phyloP scores from a whole-genome alignment of 2,329 filamentous ascomycete species.

The Pseudogymnoascus sp. region DNA sequence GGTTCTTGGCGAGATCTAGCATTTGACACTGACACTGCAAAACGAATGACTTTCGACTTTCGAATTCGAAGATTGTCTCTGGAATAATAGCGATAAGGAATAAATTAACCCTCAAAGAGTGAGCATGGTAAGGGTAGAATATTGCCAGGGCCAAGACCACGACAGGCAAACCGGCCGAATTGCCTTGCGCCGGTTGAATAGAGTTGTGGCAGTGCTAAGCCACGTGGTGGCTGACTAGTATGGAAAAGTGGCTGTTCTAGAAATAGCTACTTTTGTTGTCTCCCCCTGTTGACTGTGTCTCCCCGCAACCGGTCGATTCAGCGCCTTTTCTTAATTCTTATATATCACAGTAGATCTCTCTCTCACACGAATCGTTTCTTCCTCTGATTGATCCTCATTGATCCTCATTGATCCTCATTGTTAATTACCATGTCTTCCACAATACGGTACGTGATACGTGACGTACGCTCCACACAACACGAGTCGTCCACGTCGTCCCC shows the following conservation, averaged over 20 bases:
- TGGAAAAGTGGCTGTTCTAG: conserved; percentile 3
- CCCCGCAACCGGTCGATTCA: not conserved
- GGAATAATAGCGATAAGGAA: not conserved
- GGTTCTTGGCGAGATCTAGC: not conserved
- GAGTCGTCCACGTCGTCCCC: conserved; percentile 5
- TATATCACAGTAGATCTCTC: not conserved
- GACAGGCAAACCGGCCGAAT: not conserved
- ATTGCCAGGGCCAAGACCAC: not conserved
- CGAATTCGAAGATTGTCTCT: not conserved
- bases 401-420: not conserved
- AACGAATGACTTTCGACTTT: not conserved
- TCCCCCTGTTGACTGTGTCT: not conserved
- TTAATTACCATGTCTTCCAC: not conserved
- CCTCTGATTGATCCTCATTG: not conserved
- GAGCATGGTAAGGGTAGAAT: not conserved
- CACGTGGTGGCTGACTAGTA: conserved; percentile 8
- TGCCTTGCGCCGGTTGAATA: not conserved
- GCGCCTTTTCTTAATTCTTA: not conserved
- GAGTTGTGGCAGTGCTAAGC: conserved; percentile 4
- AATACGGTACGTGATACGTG: not conserved
- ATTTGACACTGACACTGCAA: not conserved
- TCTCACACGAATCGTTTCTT: not conserved
- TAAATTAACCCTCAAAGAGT: not conserved
- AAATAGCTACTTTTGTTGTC: not conserved
- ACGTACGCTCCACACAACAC: conserved; percentile 7